These are phyloP conservation scores for Avicennia marina DNA, from an alignment of 257 asterid genomes.

Conservation along the genomic window DNA sequence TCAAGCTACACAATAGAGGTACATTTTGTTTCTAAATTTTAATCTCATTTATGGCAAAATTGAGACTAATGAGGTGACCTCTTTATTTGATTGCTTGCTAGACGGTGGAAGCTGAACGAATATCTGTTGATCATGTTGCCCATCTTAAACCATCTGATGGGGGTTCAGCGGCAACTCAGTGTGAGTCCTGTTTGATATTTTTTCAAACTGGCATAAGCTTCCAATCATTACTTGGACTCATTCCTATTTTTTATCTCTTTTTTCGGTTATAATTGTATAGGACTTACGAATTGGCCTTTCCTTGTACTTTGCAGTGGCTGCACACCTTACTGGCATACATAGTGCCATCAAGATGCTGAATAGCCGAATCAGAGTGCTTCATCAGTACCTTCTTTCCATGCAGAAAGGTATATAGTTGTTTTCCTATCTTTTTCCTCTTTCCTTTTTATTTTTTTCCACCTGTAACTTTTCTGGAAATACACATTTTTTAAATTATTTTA, in stretches of 20 bases:
- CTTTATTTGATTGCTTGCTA: constrained; percentile 22
- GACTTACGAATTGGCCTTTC: too few species aligned
- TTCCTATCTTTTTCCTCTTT: constrained; percentile 1
- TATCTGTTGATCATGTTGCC: constrained; percentile 97
- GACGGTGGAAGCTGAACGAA: constrained; percentile 99
- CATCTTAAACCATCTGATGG: constrained; percentile 98
- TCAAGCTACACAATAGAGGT: constrained; percentile 96
- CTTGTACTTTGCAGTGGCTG: constrained; percentile 68
- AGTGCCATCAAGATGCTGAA: constrained; percentile 96
- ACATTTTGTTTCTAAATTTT: constrained; percentile 15
- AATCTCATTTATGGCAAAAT: constrained; percentile 8
- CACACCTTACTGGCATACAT: constrained; percentile 94
- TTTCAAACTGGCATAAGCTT: constrained; percentile 2
- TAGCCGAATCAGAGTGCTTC: constrained; percentile 84
- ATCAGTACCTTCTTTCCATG: constrained; percentile 85
- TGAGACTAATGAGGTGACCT: constrained; percentile 7
- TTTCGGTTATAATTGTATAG: too few species aligned
- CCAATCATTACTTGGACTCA: too few species aligned
- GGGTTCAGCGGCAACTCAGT: constrained; percentile 97
- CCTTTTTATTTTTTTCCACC: background rate
- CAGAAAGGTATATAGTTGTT: constrained; percentile 76
- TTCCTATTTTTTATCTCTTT: background rate
- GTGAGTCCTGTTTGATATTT: constrained; percentile 38
- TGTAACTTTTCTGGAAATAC: too few species aligned
- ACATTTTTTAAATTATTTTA: too few species aligned